Base-by-base conservation (phyloP, 2,329 filamentous ascomycete species). In the Xylaria sp. region DNA sequence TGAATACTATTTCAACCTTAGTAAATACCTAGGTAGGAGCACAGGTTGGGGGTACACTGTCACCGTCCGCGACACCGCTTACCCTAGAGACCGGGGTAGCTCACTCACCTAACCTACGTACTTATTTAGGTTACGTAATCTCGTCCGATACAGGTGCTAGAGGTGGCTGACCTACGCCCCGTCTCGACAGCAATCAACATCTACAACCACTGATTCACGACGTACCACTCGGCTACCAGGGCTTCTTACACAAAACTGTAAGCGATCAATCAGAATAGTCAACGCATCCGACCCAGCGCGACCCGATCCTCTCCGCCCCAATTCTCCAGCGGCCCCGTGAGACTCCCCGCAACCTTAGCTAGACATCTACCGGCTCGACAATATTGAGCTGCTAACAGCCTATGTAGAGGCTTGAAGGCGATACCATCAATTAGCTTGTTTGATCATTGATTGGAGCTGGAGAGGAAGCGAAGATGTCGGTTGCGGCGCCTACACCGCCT, bases 401-500 rank as follows among this genome's bases (percentile, higher is more conserved):
- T 4, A 14, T 7, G 17, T 7, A n/a, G 23, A 49, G 33, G 4
- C 38, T 49, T 19, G 4, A 50, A 28, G 19, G 35, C 47, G 9
- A 15, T 25, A n/a, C 23, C 23, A 28, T 17, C n/a, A n/a, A n/a
- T n/a, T n/a, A n/a, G n/a, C n/a, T n/a, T 23, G 8, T 38, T 25
- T 25, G 11, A 28, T 31, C 9, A 9, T 31, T 31, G 28, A 58
- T 5, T 21, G 17, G 28, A 53, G n/a, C 50, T 12, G 19, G 25
- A 31, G 37, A 28, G 35, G 33, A 50, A 40, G 21, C 11, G n/a
- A 64, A 59, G 28, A 72, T 73, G 67, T 70, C 70, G 28, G 65
- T 70, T 40, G 66, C 73, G 19, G 67, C 76, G 52, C 78, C 81
- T 23, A 81, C 83, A 38, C 84, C 84, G 38, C 84, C 85, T 25